Conservation (phyloP, 345 rosid genomes). For the Cardiospermum halicacabum region DNA sequence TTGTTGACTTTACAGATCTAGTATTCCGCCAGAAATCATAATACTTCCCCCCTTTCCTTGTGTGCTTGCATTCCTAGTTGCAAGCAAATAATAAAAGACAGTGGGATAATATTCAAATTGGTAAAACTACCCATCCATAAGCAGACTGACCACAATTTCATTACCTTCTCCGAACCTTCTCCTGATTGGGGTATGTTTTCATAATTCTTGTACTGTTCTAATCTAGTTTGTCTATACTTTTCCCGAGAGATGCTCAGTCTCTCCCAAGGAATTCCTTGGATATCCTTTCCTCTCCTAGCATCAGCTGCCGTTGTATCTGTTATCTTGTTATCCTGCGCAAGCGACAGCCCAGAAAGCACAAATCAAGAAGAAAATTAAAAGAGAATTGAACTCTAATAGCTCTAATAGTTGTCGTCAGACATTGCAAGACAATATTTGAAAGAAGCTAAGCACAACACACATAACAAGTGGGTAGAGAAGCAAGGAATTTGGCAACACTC, state of each 20-base stretch:
- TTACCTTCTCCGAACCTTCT: constrained; percentile 46
- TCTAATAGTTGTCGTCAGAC: neutral
- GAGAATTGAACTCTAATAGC: neutral
- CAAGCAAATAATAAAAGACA: neutral
- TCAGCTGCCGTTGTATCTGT: constrained; percentile 47
- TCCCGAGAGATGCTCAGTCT: constrained; percentile 45
- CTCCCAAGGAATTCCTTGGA: constrained; percentile 61
- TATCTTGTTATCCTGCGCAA: constrained; percentile 35
- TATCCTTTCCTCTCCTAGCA: constrained; percentile 52
- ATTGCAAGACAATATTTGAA: neutral
- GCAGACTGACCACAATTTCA: neutral
- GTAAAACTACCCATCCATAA: neutral
- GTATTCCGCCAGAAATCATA: constrained; percentile 51
- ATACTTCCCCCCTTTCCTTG: constrained; percentile 36
- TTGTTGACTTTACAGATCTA: constrained; percentile 56
- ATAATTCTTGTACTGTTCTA: constrained; percentile 58
- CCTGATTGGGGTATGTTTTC: constrained; percentile 53
- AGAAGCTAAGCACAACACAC: neutral
- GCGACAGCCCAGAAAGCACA: constrained; percentile 1
- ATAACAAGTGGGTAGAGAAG: neutral
- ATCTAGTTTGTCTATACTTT: constrained; percentile 47
- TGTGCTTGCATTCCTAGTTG: constrained; percentile 38
- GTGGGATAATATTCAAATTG: neutral
- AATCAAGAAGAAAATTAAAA: neutral
- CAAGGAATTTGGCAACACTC: neutral